Base-by-base conservation (phyloP, 371 early-diverging fungal genomes). In the Mortierella sp. region DNA sequence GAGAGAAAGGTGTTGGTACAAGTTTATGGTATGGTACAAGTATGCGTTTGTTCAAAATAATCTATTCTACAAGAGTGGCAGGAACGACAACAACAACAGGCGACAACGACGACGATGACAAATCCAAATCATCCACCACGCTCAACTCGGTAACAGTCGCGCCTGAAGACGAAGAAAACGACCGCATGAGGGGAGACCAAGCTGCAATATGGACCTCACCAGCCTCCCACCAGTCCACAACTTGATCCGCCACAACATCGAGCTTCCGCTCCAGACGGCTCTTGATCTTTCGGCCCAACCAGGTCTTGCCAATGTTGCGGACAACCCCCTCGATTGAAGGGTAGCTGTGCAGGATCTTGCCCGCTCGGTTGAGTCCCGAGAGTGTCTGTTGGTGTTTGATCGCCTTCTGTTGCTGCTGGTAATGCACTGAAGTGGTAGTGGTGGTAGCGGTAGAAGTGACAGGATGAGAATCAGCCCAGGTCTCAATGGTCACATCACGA, bases 201-300 rank as follows among this genome's bases (percentile, higher is more conserved):
- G 2, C 19, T 34, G 58, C 5, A 31, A 34, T 6, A 9, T 31
- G 34, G 11, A 58, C 58, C 7, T 50, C 68, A 22, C 45, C 47
- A 1, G 41, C 24, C 29, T 72, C 76, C 76, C 76, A 72, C 76
- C 80, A 75, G 24, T 72, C 61, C n/a, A 80, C 69, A 14, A 72
- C 69, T 22, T 80, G 76, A n/a, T 68, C 76, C 16, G 76, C 72
- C 16, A 72, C 80, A 39, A 45, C 39, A 22, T 80, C 75, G 63
- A 76, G 34, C 48, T 67, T 73, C 0, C 70, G 73, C 50, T 77
- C 77, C 22, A 77, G 26, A 2, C 74, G 73, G 39, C 34, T 41
- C 48, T 58, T 70, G 65, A 80, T 69, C 77, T 69, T 76, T 64
- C 63, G 58, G 8, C 80, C 80, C 26, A 80, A 34, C 80, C 80